Evolutionary conservation across 2,329 filamentous ascomycete genomes (phyloP).

Genomic region (Sclerotinia spermophila): DNA sequence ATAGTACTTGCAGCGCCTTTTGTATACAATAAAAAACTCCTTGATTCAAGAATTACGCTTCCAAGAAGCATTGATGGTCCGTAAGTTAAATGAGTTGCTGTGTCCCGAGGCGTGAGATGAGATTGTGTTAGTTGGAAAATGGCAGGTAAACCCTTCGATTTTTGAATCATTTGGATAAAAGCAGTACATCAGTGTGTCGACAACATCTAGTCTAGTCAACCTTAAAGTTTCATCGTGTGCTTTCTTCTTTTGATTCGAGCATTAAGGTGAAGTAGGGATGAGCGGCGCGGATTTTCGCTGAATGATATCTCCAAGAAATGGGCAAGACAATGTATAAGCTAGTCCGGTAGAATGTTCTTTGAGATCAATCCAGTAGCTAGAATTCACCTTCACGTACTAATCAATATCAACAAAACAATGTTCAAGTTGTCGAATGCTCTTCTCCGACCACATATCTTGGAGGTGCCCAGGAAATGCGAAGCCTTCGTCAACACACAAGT

Average conservation of each 20-base stretch:
- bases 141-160: background rate
- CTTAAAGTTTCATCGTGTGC: background rate
- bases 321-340: no score
- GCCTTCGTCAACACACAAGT: background rate
- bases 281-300: background rate
- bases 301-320: no score
- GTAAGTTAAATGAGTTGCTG: background rate
- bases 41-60: background rate
- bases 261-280: no score
- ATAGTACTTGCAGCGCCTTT: no score
- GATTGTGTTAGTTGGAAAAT: background rate
- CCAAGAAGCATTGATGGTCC: background rate
- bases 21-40: background rate
- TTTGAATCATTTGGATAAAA: background rate
- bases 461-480: background rate
- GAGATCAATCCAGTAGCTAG: no score
- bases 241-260: background rate
- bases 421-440: background rate
- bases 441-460: background rate
- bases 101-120: background rate
- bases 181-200: background rate
- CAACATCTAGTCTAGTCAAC: background rate
- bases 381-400: background rate
- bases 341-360: no score
- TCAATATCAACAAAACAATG: background rate